Conservation (phyloP, 2,329 filamentous ascomycete species). For the Achaetomium macrosporum region DNA sequence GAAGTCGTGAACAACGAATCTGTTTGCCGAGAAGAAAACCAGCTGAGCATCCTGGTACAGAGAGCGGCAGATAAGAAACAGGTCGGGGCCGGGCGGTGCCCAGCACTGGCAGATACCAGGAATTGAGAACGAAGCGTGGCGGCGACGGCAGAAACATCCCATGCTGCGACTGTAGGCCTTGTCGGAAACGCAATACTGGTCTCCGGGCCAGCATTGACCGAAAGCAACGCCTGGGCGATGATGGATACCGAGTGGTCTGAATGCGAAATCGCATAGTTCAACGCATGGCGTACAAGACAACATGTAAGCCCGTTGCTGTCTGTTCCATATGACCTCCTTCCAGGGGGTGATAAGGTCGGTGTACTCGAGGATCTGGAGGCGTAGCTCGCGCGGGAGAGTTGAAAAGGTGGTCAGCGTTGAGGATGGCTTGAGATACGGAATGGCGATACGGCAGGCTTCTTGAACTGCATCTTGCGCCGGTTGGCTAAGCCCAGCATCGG, state of each 20-base stretch:
- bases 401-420: too few relatives aligned
- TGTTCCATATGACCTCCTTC: too few relatives aligned
- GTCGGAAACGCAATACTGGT: too few relatives aligned
- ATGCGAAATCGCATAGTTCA: too few relatives aligned
- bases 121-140: neutral
- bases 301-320: too few relatives aligned
- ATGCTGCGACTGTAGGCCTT: neutral
- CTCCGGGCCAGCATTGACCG: neutral
- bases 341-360: too few relatives aligned
- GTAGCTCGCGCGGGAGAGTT: too few relatives aligned
- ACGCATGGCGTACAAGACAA: too few relatives aligned
- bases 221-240: neutral
- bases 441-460: too few relatives aligned
- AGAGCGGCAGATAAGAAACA: neutral
- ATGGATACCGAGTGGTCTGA: neutral
- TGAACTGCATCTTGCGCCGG: neutral
- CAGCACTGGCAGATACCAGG: neutral
- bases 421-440: too few relatives aligned
- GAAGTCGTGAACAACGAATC: neutral
- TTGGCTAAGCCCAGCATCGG: neutral
- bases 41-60: neutral
- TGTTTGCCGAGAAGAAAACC: neutral
- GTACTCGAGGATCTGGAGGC: too few relatives aligned
- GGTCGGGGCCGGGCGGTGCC: neutral
- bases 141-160: constrained; percentile 2